phyloP scores from a whole-genome alignment of 208 protist genomes.

The Sergeia podlipaevii region DNA sequence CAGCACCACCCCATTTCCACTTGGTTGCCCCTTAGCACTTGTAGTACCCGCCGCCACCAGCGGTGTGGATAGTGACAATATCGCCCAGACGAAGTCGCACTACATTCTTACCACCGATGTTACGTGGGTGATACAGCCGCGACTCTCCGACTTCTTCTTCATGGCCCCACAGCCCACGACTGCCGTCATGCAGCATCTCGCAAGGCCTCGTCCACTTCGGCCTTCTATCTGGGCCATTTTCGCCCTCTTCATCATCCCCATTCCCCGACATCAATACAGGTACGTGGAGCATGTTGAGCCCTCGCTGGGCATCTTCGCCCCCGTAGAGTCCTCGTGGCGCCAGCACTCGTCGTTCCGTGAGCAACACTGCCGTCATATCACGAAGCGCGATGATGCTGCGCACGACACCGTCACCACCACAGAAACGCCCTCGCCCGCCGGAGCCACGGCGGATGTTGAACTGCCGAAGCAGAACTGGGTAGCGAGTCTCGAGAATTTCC shows the following conservation, averaged over 20 bases:
- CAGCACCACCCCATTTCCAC: no score
- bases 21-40: no score
- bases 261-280: no score
- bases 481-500: slow-evolving; percentile 92
- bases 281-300: slow-evolving; percentile 59
- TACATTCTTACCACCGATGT: slow-evolving; percentile 65
- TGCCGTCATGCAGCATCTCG: slow-evolving; percentile 46
- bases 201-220: slow-evolving; percentile 20
- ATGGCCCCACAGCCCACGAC: slow-evolving; percentile 23
- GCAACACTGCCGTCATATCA: slow-evolving; percentile 74
- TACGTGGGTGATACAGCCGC: slow-evolving; percentile 33
- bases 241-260: not conserved
- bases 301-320: slow-evolving; percentile 65
- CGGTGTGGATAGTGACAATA: slow-evolving; percentile 52
- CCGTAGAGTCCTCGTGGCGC: slow-evolving; percentile 81
- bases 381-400: slow-evolving; percentile 87
- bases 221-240: not conserved
- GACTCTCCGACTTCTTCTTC: slow-evolving; percentile 18
- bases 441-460: slow-evolving; percentile 82
- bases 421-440: slow-evolving; percentile 75
- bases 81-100: slow-evolving; percentile 42
- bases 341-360: slow-evolving; percentile 89
- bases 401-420: slow-evolving; percentile 91
- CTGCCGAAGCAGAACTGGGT: slow-evolving; percentile 87
- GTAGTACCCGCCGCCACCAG: slow-evolving; percentile 54